phyloP scores from a whole-genome alignment of 2,329 filamentous ascomycete genomes.

The Neocatenulostroma microsporum region DNA sequence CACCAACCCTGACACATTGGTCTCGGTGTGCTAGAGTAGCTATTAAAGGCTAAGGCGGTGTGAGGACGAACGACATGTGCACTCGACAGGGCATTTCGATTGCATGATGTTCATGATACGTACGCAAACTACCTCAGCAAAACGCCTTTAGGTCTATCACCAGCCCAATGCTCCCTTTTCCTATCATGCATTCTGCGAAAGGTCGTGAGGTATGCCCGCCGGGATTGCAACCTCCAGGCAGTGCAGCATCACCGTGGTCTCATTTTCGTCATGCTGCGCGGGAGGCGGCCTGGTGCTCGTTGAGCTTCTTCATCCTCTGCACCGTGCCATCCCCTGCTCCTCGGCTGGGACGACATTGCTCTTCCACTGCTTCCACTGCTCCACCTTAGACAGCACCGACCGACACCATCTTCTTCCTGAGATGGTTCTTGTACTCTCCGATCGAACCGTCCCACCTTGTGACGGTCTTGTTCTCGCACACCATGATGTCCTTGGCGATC shows the following conservation, averaged over 20 bases:
- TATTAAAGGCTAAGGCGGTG: no score
- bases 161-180: conserved; percentile 3
- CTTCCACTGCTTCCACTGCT: no score
- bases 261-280: conserved; percentile 3
- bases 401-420: conserved; percentile 97
- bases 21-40: no score
- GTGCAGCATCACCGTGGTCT: no score
- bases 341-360: no score
- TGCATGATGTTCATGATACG: no score
- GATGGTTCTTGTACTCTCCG: conserved; percentile 93
- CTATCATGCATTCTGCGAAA: neutral
- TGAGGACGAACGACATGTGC: no score
- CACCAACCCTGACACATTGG: no score
- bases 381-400: conserved; percentile 59
- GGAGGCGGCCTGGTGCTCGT: neutral
- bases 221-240: neutral
- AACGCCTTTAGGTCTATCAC: conserved; percentile 7
- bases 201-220: neutral
- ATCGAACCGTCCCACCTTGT: conserved; percentile 82
- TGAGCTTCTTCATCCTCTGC: no score
- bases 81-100: no score
- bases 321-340: no score
- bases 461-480: conserved; percentile 97
- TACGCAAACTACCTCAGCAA: no score
- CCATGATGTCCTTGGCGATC: conserved; percentile 99